Conservation (phyloP, 2,329 filamentous ascomycete genomes). For the Colletotrichum theobromicola region DNA sequence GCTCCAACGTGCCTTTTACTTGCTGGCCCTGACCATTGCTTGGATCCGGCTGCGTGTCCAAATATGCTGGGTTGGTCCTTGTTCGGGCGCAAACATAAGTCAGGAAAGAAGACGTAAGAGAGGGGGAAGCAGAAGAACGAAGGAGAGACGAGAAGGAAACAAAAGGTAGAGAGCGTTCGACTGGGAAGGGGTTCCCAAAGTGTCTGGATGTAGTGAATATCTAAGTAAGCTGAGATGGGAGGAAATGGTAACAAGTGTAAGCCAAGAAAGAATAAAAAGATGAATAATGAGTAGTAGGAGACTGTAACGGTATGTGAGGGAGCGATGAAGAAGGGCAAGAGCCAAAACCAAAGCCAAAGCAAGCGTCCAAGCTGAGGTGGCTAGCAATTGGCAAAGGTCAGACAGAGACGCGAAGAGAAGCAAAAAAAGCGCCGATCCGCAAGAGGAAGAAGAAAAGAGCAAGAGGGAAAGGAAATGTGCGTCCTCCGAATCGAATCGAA, state of each 20-base stretch:
- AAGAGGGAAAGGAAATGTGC: not conserved
- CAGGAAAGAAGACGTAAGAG: not conserved
- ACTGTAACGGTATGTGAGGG: constrained; percentile 3
- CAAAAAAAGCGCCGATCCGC: constrained; percentile 9
- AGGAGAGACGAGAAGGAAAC: not conserved
- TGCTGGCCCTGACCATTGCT: constrained; percentile 3
- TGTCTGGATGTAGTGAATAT: not conserved
- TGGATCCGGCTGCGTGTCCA: not conserved
- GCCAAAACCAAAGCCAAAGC: not conserved
- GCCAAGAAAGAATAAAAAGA: not conserved
- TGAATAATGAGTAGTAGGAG: not conserved
- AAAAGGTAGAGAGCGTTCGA: not conserved
- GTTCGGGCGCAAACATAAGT: not conserved
- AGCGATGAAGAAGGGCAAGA: constrained; percentile 9
- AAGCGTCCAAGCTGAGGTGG: not conserved
- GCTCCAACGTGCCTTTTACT: not conserved
- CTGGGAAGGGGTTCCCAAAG: not conserved
- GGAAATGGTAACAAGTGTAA: not conserved
- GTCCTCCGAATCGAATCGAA: not conserved
- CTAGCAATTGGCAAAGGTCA: not conserved
- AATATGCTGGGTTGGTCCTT: constrained; percentile 16
- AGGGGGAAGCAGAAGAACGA: not conserved
- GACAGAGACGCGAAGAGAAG: not conserved
- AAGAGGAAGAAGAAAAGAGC: not conserved
- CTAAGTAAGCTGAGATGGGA: not conserved